Evolutionary conservation across 2,329 filamentous ascomycete species (phyloP), one percentile per base, ranked within the genome.

Genomic region (Huntiella abstrusa): DNA sequence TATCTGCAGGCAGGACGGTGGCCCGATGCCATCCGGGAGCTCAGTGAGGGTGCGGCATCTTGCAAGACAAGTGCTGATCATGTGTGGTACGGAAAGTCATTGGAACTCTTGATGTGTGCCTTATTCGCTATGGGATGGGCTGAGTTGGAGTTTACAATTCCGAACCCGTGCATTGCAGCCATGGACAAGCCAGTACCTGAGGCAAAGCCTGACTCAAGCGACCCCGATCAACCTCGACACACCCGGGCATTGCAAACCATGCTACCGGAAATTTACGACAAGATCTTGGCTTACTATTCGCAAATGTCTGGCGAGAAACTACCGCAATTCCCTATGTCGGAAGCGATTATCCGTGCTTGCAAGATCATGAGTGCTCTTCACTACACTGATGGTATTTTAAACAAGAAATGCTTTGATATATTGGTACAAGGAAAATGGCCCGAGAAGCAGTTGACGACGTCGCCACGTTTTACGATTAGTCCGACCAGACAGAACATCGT

Each of bases 41-140:
- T 95, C 16, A 68, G 76, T 7, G 88, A 95, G 50, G 84, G 81
- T 46, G 86, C 83, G 2, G 73, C 73, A 7, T 75, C 80, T 54
- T 80, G 85, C 12, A 80, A 84, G 54, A 77, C 76, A 34, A 73
- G 83, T 49, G 87, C 85, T 55, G 91, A 98, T 61, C 84, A 94
- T 60, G 60, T 96, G n/a, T 98, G 91, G 88, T 85, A 95, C 62
- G 91, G 83, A 13, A 96, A 96, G 62, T 87, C 85, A 1, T 68
- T 98, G 15, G 92, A 98, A 58, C 77, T 87, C 22, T 83, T 93
- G 50, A 65, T 91, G 41, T 70, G 93, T 19, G 85, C 81, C 56
- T 70, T 96, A 53, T 58, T 96, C 36, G 73, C 96, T 55, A 75
- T 93, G 51, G 82, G 78, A 28, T 94, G 86, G 83, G 74, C 80